Evolutionary conservation across 139 green algal species (phyloP), one percentile per base, ranked within the genome.

Genomic region (Chlamydomonas applanata): DNA sequence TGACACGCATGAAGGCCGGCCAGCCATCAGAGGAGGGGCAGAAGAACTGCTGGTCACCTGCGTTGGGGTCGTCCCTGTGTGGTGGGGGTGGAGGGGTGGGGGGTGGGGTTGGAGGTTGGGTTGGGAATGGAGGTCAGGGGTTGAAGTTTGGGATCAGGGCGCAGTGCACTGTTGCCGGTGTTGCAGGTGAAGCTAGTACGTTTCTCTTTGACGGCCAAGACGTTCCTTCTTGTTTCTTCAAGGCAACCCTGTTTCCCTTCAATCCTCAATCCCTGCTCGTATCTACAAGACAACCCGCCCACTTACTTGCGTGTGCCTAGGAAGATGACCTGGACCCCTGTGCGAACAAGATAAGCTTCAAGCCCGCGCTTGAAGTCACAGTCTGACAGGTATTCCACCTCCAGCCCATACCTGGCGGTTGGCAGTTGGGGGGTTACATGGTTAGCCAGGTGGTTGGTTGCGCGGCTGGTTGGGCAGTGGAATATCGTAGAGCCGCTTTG

Each of bases 1-100:
- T 99, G 33, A 99, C 86, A 13, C 95, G 85, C 95, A 99, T 98
- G 86, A 99, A 99, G 64, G 91, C 74, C 14, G 95, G 94, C 95
- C 95, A 99, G 68, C 90, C 94, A 1, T 80, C 67, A 40, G 69
- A 90, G 76, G 79, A 93, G 25, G 95, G 93, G 53, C 89, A 96
- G 78, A 97, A 99, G 69, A 95, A 94, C 25, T 88, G 89, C 79
- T 97, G 92, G 25, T 83, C 89, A 4, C 73, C 69, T 0, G 89
- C 90, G 61, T 97, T 97, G 19, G 93, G 93, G 80, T 97, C 93
- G 17, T 88, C 87, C 44, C 90, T 93, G 80, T 13, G 66, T 4
- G 63, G 17, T 44, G 17, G 64, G 64, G 45, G 46, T 65, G 45
- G 24, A 20, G 5, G 36, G 11, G 40, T 19, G 11, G 7, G 40